A percentile compares a stretch with the other conserved stretches of the same genome.
phyloP scores from a whole-genome alignment of 1,284 basidiomycete genomes.

The Rhodofomes roseus region DNA sequence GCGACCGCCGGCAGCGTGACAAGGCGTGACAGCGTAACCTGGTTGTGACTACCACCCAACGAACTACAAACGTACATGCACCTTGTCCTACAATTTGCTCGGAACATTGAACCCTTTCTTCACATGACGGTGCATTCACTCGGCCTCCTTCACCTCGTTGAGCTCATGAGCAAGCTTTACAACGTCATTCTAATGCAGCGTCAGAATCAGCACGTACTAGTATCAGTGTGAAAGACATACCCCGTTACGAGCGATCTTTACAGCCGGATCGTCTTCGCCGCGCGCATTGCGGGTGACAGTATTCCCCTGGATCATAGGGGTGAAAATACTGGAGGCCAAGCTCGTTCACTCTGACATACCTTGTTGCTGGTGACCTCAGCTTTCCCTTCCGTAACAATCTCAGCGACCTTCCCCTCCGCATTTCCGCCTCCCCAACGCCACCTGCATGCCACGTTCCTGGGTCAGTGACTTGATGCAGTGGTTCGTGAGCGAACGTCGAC shows the following conservation, averaged over 20 bases:
- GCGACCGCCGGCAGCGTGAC: not conserved
- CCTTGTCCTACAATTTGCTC: no score
- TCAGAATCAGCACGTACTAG: not conserved
- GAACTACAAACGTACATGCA: not conserved
- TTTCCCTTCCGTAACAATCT: conserved; percentile 34
- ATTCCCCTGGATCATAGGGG: conserved; percentile 30
- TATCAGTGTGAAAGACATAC: conserved; percentile 26
- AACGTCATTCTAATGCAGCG: conserved; percentile 34
- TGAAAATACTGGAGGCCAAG: not conserved
- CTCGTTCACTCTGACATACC: conserved; percentile 15
- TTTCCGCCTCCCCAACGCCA: conserved; percentile 32
- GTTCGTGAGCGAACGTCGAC: not conserved
- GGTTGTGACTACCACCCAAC: not conserved
- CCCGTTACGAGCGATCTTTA: conserved; percentile 36
- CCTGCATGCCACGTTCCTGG: conserved; percentile 11
- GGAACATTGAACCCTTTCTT: not conserved
- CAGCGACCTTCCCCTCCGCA: conserved; percentile 25
- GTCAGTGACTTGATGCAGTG: no score
- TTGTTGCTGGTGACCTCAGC: conserved; percentile 37
- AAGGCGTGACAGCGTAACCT: not conserved
- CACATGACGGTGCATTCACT: not conserved
- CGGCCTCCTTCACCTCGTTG: conserved; percentile 31
- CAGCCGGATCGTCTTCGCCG: conserved; percentile 37
- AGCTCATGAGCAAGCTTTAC: conserved; percentile 40
- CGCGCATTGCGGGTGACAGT: conserved; percentile 33